These are phyloP conservation scores for Trichophaea hybrida DNA, from an alignment of 2,329 filamentous ascomycete genomes.

Conservation along the genomic window DNA sequence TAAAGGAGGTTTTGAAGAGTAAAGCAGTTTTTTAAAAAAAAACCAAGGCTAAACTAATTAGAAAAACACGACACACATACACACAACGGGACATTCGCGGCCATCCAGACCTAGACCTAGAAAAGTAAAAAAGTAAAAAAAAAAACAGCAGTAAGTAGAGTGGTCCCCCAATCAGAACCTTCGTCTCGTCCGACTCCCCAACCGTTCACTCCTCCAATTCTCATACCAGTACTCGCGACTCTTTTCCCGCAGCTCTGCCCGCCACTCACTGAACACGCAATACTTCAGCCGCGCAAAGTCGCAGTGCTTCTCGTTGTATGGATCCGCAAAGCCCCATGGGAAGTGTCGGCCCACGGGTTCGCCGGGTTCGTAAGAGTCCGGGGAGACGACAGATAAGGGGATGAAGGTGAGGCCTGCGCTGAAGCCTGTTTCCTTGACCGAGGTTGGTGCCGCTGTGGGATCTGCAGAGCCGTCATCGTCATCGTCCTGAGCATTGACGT, in stretches of 20 bases:
- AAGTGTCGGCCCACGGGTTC: constrained; percentile 71
- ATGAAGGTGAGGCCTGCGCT: constrained; percentile 45
- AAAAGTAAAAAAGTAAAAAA: too few relatives aligned
- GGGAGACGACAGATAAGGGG: constrained; percentile 84
- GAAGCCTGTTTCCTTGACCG: constrained; percentile 18
- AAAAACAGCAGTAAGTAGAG: too few relatives aligned
- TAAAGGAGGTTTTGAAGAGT: too few relatives aligned
- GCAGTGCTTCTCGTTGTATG: constrained; percentile 80
- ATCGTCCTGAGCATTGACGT: constrained; percentile 15
- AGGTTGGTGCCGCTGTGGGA: background rate
- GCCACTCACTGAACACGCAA: constrained; percentile 86
- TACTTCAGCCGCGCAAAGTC: constrained; percentile 87
- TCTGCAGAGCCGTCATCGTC: constrained; percentile 18
- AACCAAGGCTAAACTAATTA: too few relatives aligned
- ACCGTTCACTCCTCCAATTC: constrained; percentile 61
- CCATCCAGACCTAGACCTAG: too few relatives aligned
- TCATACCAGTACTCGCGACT: constrained; percentile 92
- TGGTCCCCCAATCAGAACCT: too few relatives aligned
- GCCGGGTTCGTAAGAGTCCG: constrained; percentile 68
- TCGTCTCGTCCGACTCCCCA: constrained; percentile 25
- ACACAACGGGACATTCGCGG: too few relatives aligned
- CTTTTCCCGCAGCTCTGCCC: constrained; percentile 73
- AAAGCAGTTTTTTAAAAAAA: too few relatives aligned
- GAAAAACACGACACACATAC: too few relatives aligned
- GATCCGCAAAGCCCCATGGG: constrained; percentile 93